A percentile compares a stretch with the other conserved stretches of the same genome.
These are phyloP conservation scores for Speleostelium caveatum DNA, from an alignment of 78 protist species.

Conservation along the genomic window DNA sequence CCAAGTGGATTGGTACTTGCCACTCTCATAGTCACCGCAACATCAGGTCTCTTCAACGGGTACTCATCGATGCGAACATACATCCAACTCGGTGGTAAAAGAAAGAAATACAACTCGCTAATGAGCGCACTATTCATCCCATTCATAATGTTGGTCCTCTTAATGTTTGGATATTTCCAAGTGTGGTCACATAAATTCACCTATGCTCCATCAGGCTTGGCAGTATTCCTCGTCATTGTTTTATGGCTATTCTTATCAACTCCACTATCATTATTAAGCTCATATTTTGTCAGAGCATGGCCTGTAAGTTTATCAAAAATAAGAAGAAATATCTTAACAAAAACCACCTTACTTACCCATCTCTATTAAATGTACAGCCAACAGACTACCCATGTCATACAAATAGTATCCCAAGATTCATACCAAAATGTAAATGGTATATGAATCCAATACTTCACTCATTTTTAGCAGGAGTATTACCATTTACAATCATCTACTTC, in stretches of 20 bases:
- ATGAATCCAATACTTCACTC: slow-evolving; percentile 19
- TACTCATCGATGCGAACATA: slow-evolving; percentile 69
- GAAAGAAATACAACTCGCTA: slow-evolving; percentile 38
- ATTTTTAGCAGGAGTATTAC: slow-evolving; percentile 5
- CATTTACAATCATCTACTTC: slow-evolving; percentile 28
- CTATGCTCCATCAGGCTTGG: slow-evolving; percentile 17
- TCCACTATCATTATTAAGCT: slow-evolving; percentile 36
- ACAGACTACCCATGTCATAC: slow-evolving; percentile 67
- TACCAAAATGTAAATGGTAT: slow-evolving; percentile 35
- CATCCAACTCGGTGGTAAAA: slow-evolving; percentile 67
- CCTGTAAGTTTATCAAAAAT: slow-evolving; percentile 46
- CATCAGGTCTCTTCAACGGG: slow-evolving; percentile 33
- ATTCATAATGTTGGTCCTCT: slow-evolving; percentile 4
- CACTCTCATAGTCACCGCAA: slow-evolving; percentile 7
- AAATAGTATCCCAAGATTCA: slow-evolving; percentile 59
- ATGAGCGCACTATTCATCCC: slow-evolving; percentile 43
- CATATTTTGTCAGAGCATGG: slow-evolving; percentile 71
- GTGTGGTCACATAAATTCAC: slow-evolving; percentile 29
- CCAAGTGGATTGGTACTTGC: slow-evolving; percentile 43
- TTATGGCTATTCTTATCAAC: slow-evolving; percentile 47
- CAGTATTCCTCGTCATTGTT: slow-evolving; percentile 16
- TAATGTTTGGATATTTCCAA: slow-evolving; percentile 32
- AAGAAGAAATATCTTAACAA: no score
- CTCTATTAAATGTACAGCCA: slow-evolving; percentile 29
- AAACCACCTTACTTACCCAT: no score